Evolutionary conservation across 1,139 yeast genomes (phyloP), one percentile per base, ranked within the genome.

Genomic region (Magnusiomyces tetraspermus): DNA sequence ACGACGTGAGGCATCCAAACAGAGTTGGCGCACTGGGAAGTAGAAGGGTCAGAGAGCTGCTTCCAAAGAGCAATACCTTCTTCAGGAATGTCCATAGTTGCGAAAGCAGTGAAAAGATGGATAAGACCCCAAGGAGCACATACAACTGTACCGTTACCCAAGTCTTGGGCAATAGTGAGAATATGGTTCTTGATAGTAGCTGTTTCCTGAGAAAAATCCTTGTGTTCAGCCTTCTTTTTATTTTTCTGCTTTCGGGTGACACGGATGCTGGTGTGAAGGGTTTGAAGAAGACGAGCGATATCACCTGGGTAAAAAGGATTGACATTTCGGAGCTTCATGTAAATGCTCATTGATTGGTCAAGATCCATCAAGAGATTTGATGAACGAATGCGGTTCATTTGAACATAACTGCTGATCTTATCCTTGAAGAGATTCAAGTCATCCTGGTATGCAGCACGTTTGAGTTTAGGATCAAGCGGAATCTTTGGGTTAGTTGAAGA

Each of bases 91-190:
- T 76, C 73, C 58, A 79, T 66, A 58, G 80, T 83, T 59, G 77
- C 75, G 63, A 76, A 78, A n/a, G 82, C 76, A 24, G 82, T 77
- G 58, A 79, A 74, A 48, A 80, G 63, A 60, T 78, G 82, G 69
- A 79, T 76, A 41, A 80, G 74, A 49, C 83, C 83, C 59, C 74
- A 76, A 46, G 76, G 75, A 54, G 75, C 76, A 47, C 78, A 63
- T 26, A 58, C 59, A 15, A 76, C 72, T 23, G 69, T 66, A 1
- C 72, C 73, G 38, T 70, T 69, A 42, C 78, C 63, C 47, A 79
- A 65, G 60, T 79, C 82, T 47, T 73, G 72, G 1, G 79, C 71
- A 43, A 78, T 73, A 10, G 51, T 47, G 21, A 51, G 48, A 22
- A 54, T 30, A 45, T 51, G 53, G 28, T 46, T 50, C 40, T 52